Conservation (phyloP, 495 filamentous ascomycete genomes). For the Echria macrotheca region DNA sequence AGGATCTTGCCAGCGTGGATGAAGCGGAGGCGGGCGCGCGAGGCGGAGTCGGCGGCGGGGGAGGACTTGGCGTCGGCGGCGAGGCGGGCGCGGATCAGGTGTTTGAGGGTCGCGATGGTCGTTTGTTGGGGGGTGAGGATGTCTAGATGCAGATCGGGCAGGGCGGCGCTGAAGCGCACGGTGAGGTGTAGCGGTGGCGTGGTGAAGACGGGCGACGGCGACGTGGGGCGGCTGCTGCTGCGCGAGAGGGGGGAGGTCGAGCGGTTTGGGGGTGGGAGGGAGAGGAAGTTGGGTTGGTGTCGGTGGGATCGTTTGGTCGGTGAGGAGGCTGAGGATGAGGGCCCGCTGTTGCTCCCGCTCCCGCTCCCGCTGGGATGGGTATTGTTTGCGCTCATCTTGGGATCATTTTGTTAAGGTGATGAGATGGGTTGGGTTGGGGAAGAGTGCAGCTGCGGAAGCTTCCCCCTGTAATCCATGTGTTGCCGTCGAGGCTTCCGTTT, state of each 20-base stretch:
- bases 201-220: conserved; percentile 3
- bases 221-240: conserved; percentile 11
- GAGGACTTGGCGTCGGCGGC: conserved; percentile 44
- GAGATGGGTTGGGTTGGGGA: neutral
- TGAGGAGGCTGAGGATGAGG: conserved; percentile 16
- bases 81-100: conserved; percentile 70
- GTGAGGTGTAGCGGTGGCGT: conserved; percentile 58
- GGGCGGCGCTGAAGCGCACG: conserved; percentile 80
- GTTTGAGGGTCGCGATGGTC: conserved; percentile 70
- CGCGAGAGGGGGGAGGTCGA: conserved; percentile 2
- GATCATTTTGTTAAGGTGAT: too few relatives aligned
- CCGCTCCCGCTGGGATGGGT: conserved; percentile 6
- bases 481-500: conserved; percentile 10
- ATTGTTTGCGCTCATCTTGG: too few relatives aligned
- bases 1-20: conserved; percentile 85
- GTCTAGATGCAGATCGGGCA: conserved; percentile 77
- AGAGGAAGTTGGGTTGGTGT: conserved; percentile 6
- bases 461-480: conserved; percentile 1
- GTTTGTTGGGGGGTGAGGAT: conserved; percentile 61
- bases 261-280: conserved; percentile 3
- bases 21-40: conserved; percentile 66
- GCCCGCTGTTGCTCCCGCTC: too few relatives aligned
- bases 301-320: conserved; percentile 9
- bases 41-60: conserved; percentile 43
- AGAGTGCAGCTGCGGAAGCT: too few relatives aligned